A percentile compares a stretch with the other conserved stretches of the same genome.
Evolutionary conservation across 2,329 filamentous ascomycete genomes (phyloP).

Genomic region (Tolypocladium nubicola): DNA sequence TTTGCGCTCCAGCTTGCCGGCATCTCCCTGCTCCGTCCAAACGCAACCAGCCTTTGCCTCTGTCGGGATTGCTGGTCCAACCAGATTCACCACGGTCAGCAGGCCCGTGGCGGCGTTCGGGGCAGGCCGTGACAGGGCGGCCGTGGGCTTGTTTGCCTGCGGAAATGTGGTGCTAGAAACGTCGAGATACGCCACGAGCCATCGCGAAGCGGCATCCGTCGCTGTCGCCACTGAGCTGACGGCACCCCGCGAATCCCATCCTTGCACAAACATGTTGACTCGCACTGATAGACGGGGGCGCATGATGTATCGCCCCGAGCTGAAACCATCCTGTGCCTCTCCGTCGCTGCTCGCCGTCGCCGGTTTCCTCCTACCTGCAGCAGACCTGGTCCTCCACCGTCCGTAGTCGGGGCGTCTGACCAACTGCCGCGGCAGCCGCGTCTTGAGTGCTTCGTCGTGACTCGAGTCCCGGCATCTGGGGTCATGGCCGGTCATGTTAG

Average conservation of each 20-base stretch:
- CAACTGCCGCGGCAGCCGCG: too few relatives aligned
- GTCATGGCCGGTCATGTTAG: too few relatives aligned
- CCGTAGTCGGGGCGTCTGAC: too few relatives aligned
- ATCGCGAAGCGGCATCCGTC: too few relatives aligned
- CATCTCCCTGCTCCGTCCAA: neutral
- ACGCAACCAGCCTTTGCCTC: neutral
- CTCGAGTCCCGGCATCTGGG: too few relatives aligned
- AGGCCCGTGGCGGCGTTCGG: neutral
- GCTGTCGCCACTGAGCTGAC: neutral
- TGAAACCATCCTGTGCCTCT: neutral
- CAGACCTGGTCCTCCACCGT: too few relatives aligned
- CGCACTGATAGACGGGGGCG: neutral
- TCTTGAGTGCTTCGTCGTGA: too few relatives aligned
- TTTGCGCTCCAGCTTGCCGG: neutral
- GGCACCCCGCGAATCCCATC: too few relatives aligned
- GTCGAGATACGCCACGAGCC: too few relatives aligned
- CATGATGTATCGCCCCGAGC: neutral
- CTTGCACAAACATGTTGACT: neutral
- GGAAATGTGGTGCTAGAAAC: neutral
- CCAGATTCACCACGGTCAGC: neutral
- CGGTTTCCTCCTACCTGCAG: too few relatives aligned
- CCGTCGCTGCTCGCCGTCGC: neutral
- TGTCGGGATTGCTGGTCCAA: neutral
- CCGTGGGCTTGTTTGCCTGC: neutral
- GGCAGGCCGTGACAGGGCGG: neutral